These are phyloP conservation scores for Boletus rubroflammeus DNA, from an alignment of 768 basidiomycete species.

Conservation along the genomic window DNA sequence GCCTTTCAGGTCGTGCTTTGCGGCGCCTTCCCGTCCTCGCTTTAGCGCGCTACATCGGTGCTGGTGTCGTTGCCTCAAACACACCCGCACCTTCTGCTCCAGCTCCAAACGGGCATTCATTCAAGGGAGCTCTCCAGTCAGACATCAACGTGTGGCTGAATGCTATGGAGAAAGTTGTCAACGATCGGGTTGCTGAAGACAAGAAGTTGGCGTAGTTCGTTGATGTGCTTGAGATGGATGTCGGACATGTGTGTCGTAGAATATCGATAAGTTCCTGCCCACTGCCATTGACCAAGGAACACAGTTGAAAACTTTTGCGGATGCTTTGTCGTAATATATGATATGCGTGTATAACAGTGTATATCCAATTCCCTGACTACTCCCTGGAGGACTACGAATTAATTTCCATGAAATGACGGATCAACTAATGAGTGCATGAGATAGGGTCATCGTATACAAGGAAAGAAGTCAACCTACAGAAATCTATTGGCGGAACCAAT, in stretches of 20 bases:
- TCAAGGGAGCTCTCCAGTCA: constrained; percentile 16
- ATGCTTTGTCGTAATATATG: background rate
- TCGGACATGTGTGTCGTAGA: background rate
- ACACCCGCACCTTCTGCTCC: background rate
- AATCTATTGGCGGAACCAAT: constrained; percentile 13
- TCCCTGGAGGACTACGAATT: background rate
- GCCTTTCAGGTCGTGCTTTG: constrained; percentile 90
- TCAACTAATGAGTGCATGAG: constrained; percentile 19
- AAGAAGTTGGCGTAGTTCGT: constrained; percentile 39
- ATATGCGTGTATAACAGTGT: background rate
- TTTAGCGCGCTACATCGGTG: constrained; percentile 76
- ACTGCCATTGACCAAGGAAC: background rate
- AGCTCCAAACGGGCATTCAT: constrained; percentile 2
- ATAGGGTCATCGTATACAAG: background rate
- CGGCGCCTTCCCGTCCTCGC: constrained; percentile 93
- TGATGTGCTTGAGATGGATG: background rate
- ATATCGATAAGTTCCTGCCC: background rate
- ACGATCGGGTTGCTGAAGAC: constrained; percentile 51
- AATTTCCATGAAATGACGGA: constrained; percentile 21
- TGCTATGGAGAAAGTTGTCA: constrained; percentile 78
- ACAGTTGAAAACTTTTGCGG: background rate
- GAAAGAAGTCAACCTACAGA: constrained; percentile 19
- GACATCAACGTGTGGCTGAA: constrained; percentile 73
- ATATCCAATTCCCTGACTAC: constrained; percentile 4
- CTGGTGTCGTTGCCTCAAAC: constrained; percentile 33